Base-by-base conservation (phyloP, 1,284 basidiomycete genomes). In the Trichosporon sp. region DNA sequence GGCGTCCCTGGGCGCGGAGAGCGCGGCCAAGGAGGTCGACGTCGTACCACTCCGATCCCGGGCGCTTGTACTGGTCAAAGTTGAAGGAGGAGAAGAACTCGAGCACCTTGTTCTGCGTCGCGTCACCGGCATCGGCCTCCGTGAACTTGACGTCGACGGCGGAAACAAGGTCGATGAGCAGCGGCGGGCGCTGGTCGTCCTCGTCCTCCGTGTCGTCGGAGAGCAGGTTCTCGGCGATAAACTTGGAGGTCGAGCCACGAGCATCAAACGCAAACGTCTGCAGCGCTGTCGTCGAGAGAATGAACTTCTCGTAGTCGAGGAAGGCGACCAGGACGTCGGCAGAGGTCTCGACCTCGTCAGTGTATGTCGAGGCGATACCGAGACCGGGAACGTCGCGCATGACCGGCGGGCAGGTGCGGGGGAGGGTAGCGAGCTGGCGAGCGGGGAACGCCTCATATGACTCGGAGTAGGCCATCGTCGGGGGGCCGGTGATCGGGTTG, bases 381-480 rank as follows among this genome's bases (percentile, higher is more conserved):
- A 86, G 86, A 0, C 89, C 87, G 43, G 74, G 71, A 10, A 84
- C 74, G 1, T 84, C 84, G 32, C 85, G 80, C 1, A 71, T 68
- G 0, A 90, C 89, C 0, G 87, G 86, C 68, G 88, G 87, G 64
- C 89, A 88, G n/a, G 70, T 66, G 31, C 77, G 75, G 12, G 80
- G 78, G 4, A 80, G 66, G 2, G 76, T 67, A 1, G 89, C 88
- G 21, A 98, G 87, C 81, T 98, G 95, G 6, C 91, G 88, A 1
- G 90, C 89, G 76, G 96, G 94, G 85, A 96, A 98, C 78, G 95
- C 91, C 81, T 96, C 92, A 26, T 91, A 88, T 2, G 92, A 93
- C 54, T 94, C 90, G 56, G 98, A 87, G 80, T 97, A 98, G 0
- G 94, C 90, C 84, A 94, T 91, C 11, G 91, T 91, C 48, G 91